phyloP scores from a whole-genome alignment of 257 asterid genomes.

The Penstemon barbatus region DNA sequence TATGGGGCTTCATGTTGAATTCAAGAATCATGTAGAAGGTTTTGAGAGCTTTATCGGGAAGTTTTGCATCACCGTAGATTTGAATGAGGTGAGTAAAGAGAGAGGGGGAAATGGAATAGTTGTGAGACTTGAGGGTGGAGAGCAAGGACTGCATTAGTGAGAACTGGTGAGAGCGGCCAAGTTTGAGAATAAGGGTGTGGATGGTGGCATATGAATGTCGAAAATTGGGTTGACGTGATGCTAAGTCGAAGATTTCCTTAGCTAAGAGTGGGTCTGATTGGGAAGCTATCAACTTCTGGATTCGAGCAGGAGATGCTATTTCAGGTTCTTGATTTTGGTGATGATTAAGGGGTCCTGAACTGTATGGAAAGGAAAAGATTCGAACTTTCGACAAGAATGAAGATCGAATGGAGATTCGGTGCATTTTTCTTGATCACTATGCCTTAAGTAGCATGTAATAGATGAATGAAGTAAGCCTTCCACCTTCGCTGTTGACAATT shows the following conservation, averaged over 20 bases:
- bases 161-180: constrained; percentile 68
- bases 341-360: constrained; percentile 30
- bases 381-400: constrained; percentile 22
- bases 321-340: constrained; percentile 28
- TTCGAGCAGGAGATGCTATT: constrained; percentile 61
- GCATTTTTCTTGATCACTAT: constrained; percentile 24
- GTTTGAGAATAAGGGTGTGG: constrained; percentile 75
- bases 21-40: constrained; percentile 78
- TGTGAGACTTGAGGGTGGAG: constrained; percentile 52
- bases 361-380: constrained; percentile 29
- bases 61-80: constrained; percentile 72
- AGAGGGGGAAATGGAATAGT: constrained; percentile 56
- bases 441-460: too few species aligned
- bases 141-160: constrained; percentile 65
- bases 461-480: too few species aligned
- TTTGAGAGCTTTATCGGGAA: constrained; percentile 71
- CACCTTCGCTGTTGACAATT: too few species aligned
- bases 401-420: constrained; percentile 11
- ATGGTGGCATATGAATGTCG: constrained; percentile 61
- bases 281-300: constrained; percentile 64
- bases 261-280: constrained; percentile 89
- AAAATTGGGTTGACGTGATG: constrained; percentile 69
- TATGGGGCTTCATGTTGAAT: constrained; percentile 67
- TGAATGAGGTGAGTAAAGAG: constrained; percentile 74
- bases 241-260: constrained; percentile 81